Evolutionary conservation across 768 basidiomycete genomes (phyloP), one percentile per base, ranked within the genome.

Genomic region (Hortiboletus flavorubellus): DNA sequence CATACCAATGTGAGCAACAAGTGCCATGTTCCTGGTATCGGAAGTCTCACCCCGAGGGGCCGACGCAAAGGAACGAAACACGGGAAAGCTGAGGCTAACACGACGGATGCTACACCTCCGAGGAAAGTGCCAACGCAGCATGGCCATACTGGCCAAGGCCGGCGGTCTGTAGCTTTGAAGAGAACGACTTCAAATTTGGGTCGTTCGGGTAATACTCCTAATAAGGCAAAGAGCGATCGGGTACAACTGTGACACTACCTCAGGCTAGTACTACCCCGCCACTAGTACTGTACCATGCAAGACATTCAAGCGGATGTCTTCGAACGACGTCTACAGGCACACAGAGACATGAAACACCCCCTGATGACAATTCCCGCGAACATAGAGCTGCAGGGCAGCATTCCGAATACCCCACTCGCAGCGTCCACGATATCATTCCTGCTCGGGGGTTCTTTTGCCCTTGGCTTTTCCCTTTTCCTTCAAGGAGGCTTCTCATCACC

Each of bases 331-430:
- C 61, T 83, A 16, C 69, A 69, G 59, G 76, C 77, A 53, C 80
- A 76, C 43, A 69, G 64, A 51, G 62, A 69, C 38, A 54, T 60
- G 34, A 57, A 53, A 48, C 69, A 70, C n/a, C 58, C 84, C 4
- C 74, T 91, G 21, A 75, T 81, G 63, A 88, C 84, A 4, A 73
- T 76, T 12, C 87, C 89, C 4, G 60, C 68, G 8, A 67, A 69
- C 34, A 62, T 68, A 44, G 67, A 60, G 53, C 61, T 55, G 3
- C 73, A 75, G 41, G 86, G 85, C 60, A 77, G 72, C 59, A 84
- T 93, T 49, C 93, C 93, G n/a, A 95, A 98, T 67, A 96, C 96
- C 14, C 93, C 91, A 1, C 78, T 96, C 40, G 82, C 83, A 5
- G 86, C 81, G 1, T 83, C 91, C 1, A 76, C 81, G 31, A 85